Evolutionary conservation across 371 early-diverging fungal species (phyloP).

Genomic region (Choanephora cucurbitarum): DNA sequence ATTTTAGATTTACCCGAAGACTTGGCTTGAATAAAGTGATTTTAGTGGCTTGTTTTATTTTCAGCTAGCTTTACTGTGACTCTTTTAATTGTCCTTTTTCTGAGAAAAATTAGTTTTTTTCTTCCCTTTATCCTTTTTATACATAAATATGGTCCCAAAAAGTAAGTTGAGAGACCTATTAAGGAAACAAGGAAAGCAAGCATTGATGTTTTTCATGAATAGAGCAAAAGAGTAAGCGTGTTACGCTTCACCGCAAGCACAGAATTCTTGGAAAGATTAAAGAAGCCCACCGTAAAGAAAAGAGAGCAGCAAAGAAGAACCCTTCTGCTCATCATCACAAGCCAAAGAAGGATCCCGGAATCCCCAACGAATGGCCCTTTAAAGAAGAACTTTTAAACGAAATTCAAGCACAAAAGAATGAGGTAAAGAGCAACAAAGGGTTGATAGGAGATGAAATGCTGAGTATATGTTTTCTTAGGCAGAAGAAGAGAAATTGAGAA

Average conservation of each 20-base stretch:
- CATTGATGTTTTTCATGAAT: not conserved
- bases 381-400: conserved; percentile 53
- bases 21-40: conserved; percentile 8
- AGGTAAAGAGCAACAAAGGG: conserved; percentile 15
- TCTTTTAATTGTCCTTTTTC: conserved; percentile 3
- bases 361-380: conserved; percentile 56
- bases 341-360: conserved; percentile 53
- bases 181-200: not conserved
- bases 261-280: conserved; percentile 75
- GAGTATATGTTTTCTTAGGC: conserved; percentile 7
- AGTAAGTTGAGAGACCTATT: conserved; percentile 10
- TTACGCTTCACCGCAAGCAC: conserved; percentile 66
- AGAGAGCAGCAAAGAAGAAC: conserved; percentile 70
- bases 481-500: conserved; percentile 30
- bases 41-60: conserved; percentile 11
- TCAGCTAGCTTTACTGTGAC: not conserved
- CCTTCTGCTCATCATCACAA: conserved; percentile 55
- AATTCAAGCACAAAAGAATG: conserved; percentile 51
- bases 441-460: not conserved
- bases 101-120: conserved; percentile 4
- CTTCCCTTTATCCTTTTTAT: not conserved
- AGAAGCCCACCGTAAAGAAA: conserved; percentile 77
- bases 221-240: conserved; percentile 70
- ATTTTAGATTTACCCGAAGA: conserved; percentile 73
- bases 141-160: conserved; percentile 24